Evolutionary conservation across 768 basidiomycete genomes (phyloP).

Genomic region (Sarcodon sp.): DNA sequence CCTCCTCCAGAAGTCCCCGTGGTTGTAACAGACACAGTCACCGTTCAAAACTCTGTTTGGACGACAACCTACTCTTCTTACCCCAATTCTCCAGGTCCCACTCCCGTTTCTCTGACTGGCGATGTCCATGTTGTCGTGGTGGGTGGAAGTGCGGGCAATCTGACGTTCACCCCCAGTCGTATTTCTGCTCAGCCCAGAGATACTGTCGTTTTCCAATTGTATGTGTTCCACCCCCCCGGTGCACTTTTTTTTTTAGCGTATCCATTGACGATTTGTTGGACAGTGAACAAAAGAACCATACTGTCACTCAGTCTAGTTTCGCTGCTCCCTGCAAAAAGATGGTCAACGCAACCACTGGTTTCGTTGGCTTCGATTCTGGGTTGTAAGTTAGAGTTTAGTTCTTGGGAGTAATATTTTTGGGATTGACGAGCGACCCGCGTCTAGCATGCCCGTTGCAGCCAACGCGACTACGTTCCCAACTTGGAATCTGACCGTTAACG

Average conservation of each 20-base stretch:
- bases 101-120: constrained; percentile 33
- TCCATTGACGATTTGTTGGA: constrained; percentile 2
- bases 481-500: constrained; percentile 43
- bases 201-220: constrained; percentile 49
- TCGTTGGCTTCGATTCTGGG: constrained; percentile 41
- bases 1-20: constrained; percentile 30
- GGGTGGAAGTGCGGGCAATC: constrained; percentile 29
- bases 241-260: not conserved
- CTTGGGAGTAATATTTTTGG: not conserved
- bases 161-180: constrained; percentile 37
- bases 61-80: constrained; percentile 47
- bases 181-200: constrained; percentile 41
- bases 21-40: constrained; percentile 34
- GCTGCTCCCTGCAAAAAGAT: constrained; percentile 41
- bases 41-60: constrained; percentile 26
- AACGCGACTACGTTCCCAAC: constrained; percentile 35
- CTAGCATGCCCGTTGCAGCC: constrained; percentile 26
- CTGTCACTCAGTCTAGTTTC: constrained; percentile 51
- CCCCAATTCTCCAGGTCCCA: constrained; percentile 38
- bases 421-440: not conserved
- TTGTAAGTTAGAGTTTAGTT: constrained; percentile 26
- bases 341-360: constrained; percentile 17
- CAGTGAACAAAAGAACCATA: constrained; percentile 58
- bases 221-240: constrained; percentile 8
- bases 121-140: constrained; percentile 40